A percentile compares a stretch with the other conserved stretches of the same genome.
These are phyloP conservation scores for Trichoderma parareesei DNA, from an alignment of 495 filamentous ascomycete genomes.

Conservation along the genomic window DNA sequence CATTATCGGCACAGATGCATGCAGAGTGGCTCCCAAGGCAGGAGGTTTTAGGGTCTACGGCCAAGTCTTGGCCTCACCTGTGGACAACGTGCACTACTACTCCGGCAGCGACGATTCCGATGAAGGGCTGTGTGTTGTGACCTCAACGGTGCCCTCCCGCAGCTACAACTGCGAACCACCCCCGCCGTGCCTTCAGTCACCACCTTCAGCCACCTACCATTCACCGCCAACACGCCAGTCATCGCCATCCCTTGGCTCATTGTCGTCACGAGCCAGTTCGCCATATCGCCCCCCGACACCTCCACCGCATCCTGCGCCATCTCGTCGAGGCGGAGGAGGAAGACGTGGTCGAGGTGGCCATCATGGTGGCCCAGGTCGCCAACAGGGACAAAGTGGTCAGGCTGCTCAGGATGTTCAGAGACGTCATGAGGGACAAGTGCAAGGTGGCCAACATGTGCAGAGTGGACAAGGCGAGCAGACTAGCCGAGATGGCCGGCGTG, in stretches of 20 bases:
- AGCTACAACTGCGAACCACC: background rate
- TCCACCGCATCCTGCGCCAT: too few relatives aligned
- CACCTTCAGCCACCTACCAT: too few relatives aligned
- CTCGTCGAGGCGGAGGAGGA: too few relatives aligned
- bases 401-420: too few relatives aligned
- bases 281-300: too few relatives aligned
- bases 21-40: background rate
- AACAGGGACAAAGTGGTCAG: too few relatives aligned
- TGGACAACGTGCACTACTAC: conserved; percentile 10
- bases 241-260: too few relatives aligned
- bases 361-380: too few relatives aligned
- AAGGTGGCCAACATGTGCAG: background rate
- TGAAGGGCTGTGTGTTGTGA: background rate
- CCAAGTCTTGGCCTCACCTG: conserved; percentile 14
- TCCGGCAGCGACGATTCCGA: conserved; percentile 15
- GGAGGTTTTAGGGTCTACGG: conserved; percentile 19
- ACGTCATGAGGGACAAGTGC: too few relatives aligned
- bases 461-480: background rate
- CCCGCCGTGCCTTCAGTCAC: background rate
- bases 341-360: too few relatives aligned
- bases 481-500: background rate
- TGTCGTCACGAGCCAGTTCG: too few relatives aligned
- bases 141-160: background rate
- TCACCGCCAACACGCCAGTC: too few relatives aligned
- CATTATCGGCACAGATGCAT: conserved; percentile 16